Base-by-base conservation (phyloP, 1,284 basidiomycete species). In the Ganoderma lucidum region DNA sequence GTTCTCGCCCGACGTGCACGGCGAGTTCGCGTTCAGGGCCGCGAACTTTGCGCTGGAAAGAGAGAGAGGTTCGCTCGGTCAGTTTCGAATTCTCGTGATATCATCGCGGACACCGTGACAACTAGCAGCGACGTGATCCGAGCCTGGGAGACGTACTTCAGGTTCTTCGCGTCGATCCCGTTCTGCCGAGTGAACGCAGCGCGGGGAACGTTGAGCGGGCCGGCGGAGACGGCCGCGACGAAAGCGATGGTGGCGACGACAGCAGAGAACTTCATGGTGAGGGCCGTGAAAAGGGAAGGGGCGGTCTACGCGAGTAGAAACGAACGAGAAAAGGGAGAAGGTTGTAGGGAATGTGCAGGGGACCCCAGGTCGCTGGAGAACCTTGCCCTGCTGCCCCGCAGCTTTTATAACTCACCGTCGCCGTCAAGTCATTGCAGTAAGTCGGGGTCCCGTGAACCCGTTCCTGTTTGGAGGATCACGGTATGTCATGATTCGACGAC, bases 1-100 rank as follows among this genome's bases (percentile, higher is more conserved):
- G 58, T 82, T 74, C 51, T 83, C 78, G n/a, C 82, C 83, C 37
- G 74, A 76, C 6, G 78, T 81, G 76, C 87, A 88, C 12, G 84
- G 61, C 28, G 83, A 82, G 67, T 75, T 71, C 5, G 81, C 65
- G 5, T 76, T 84, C 64, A 87, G 78, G 6, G 77, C 80, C 70
- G 78, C 74, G 76, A 88, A 88, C 73, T 85, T 79, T 32, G 80
- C 75, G 74, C 86, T 87, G 69, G 15, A 73, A 32, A 12, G 35
- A 70, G 19, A 9, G 37, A 1, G 35, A 35, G 35, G 23, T 5
- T 23, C 23, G 23, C 23, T 23, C 23, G 23, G 23, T 23, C 23
- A 23, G 23, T n/a, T n/a, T n/a, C 23, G 0, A 23, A 23, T 23
- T 23, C 1, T 23, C 23, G 23, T 23, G 23, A 23, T 23, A 23